Evolutionary conservation across 2,329 filamentous ascomycete genomes (phyloP).

Genomic region (Fusarium fracticaudum): DNA sequence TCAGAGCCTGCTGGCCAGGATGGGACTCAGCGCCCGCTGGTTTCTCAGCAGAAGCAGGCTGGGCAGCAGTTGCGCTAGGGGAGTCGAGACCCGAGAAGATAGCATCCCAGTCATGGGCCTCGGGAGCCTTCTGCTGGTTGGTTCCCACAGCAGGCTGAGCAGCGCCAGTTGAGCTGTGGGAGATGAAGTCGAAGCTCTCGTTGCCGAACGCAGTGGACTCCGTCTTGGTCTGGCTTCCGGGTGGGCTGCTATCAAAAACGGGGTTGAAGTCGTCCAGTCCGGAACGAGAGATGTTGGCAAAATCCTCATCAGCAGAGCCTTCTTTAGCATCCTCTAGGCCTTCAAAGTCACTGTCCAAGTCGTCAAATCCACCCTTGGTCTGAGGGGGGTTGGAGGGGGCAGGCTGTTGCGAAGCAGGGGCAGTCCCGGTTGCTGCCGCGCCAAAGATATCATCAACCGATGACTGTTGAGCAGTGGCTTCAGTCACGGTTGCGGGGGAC

Average conservation of each 20-base stretch:
- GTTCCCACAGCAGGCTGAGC: slow-evolving; percentile 52
- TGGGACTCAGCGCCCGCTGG: slow-evolving; percentile 27
- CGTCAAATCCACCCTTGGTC: slow-evolving; percentile 71
- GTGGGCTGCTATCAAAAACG: slow-evolving; percentile 78
- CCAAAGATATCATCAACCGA: slow-evolving; percentile 57
- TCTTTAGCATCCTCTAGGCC: slow-evolving; percentile 87
- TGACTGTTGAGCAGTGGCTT: slow-evolving; percentile 44
- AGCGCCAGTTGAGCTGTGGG: slow-evolving; percentile 47
- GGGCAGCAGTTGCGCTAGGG: slow-evolving; percentile 48
- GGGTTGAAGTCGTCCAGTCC: slow-evolving; percentile 82
- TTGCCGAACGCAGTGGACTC: slow-evolving; percentile 62
- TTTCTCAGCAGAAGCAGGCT: slow-evolving; percentile 32
- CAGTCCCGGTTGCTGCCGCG: slow-evolving; percentile 40
- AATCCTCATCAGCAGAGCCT: slow-evolving; percentile 80
- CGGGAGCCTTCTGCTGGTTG: slow-evolving; percentile 52
- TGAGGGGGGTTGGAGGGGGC: slow-evolving; percentile 46
- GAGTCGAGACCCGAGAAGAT: slow-evolving; percentile 86
- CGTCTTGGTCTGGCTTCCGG: slow-evolving; percentile 63
- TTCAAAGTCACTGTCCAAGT: slow-evolving; percentile 83
- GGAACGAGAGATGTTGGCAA: slow-evolving; percentile 76
- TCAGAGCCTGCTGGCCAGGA: slow-evolving; percentile 50
- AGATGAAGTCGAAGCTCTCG: slow-evolving; percentile 69
- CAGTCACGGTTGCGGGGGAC: slow-evolving; percentile 46
- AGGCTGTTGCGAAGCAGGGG: slow-evolving; percentile 44
- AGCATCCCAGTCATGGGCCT: slow-evolving; percentile 89